Evolutionary conservation across 2,329 filamentous ascomycete species (phyloP).

Genomic region (Cephalotrichum gorgonifer): DNA sequence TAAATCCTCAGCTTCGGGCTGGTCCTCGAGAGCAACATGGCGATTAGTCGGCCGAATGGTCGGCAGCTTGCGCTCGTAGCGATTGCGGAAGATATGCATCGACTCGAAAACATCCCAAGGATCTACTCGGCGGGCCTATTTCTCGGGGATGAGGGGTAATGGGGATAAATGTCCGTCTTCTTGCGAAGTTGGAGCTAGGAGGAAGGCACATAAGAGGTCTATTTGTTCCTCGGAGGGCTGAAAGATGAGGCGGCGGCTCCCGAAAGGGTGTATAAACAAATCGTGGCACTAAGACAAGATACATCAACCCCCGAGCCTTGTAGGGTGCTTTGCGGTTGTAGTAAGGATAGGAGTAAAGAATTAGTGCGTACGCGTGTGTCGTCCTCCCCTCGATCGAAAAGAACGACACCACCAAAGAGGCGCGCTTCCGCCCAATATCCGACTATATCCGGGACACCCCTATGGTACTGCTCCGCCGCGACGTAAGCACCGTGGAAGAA

Average conservation of each 20-base stretch:
- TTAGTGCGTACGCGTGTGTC: conserved; percentile 9
- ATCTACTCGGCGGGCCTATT: not conserved
- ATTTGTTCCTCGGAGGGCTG: not conserved
- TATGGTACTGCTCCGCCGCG: conserved; percentile 16
- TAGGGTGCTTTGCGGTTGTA: conserved; percentile 5
- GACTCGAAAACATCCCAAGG: not conserved
- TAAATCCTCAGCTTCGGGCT: not conserved
- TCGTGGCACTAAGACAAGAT: not conserved
- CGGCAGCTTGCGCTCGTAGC: not conserved
- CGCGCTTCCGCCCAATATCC: conserved; percentile 19
- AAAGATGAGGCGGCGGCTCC: not conserved
- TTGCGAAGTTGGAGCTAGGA: not conserved
- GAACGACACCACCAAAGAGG: conserved; percentile 17
- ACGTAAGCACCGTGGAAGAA: conserved; percentile 5
- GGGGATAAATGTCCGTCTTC: not conserved
- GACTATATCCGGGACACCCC: conserved; percentile 11
- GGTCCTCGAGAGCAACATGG: not conserved
- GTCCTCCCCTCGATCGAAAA: conserved; percentile 16
- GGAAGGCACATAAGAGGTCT: not conserved
- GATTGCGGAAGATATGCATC: conserved; percentile 1
- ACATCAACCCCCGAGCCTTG: too few relatives aligned
- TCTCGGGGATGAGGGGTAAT: not conserved
- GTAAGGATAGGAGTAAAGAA: not conserved
- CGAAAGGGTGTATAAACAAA: not conserved
- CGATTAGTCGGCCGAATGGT: not conserved